Evolutionary conservation across 2,329 filamentous ascomycete species (phyloP), one percentile per base, ranked within the genome.

Genomic region (Grosmannia penicillata): DNA sequence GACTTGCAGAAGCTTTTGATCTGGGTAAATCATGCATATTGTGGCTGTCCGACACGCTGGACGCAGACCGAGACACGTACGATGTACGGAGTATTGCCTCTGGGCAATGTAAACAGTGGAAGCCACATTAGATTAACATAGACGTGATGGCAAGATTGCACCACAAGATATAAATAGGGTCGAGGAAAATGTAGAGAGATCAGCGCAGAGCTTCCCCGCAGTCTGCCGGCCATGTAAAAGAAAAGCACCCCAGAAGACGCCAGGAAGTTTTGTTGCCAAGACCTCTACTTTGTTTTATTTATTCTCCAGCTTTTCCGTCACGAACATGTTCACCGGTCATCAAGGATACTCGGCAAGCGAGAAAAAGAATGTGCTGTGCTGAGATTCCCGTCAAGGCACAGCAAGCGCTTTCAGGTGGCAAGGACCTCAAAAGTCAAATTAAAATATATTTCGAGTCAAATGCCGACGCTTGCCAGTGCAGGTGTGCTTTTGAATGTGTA

Each of bases 121-220:
- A 24, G 17, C 33, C 33, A 19, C 24, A 27, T 35, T 25, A 27
- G 27, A 27, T 26, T 27, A 26, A 27, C 13, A 35, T 34, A n/a
- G 15, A 17, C 17, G 24, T 13, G 11, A 17, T 26, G 15, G 11
- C 18, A 14, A 35, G 33, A 27, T 27, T 17, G 11, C 24, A 35
- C 24, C 15, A 17, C 33, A 35, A 24, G 13, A 30, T 24, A 39
- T 36, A 35, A 38, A 49, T 48, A 48, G 45, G 25, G 45, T 40
- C 44, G 32, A 46, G 46, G 22, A 39, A 39, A 35, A 38, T 23
- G 27, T 10, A 34, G 30, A 37, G 19, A 36, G 30, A 43, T n/a
- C 53, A 50, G 53, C 47, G 45, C 47, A 48, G 28, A 29, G n/a
- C 37, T 35, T 46, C 43, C 48, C 49, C 48, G 44, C 48, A 49